Base-by-base conservation (phyloP, 1,284 basidiomycete species). In the Puccinia horiana region DNA sequence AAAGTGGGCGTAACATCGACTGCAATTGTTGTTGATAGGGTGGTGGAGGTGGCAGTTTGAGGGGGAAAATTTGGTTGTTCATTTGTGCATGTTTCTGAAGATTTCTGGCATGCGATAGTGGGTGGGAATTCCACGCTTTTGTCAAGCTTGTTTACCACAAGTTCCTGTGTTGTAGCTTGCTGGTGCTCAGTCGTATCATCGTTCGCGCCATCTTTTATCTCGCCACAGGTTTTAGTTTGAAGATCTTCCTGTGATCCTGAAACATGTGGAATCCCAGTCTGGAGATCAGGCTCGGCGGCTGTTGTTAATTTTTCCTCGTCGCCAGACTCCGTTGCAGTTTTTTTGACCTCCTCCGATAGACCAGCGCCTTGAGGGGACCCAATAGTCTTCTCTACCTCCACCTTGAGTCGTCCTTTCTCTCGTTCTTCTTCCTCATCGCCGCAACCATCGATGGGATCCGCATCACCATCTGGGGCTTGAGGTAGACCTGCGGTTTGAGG, bases 381-480 rank as follows among this genome's bases (percentile, higher is more conserved):
- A n/a, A 76, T 76, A 23, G 63, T 74, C n/a, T 74, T 11, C 23
- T 81, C 79, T 20, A 81, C 74, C 70, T 81, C 79, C 54, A 20
- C n/a, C 32, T 65, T 81, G 69, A 81, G 67, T n/a, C 56, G 63
- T 11, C 42, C 58, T 70, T 74, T 81, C 1, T 23, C 35, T n/a
- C 54, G n/a, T 63, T 73, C 70, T 42, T 32, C 49, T 63, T 81
- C 79, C 40, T 81, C 79, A 49, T 81, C 79, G 18, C 79, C 79
- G 26, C 79, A 74, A 12, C 79, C 79, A 74, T 81, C 79, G 42
- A 81, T 44, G n/a, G 63, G 52, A n/a, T 61, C 56, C 8, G 29
- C 52, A 20, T 81, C 70, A 63, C 32, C 44, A 35, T 73, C 69
- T n/a, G n/a, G n/a, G n/a, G n/a, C n/a, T n/a, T n/a, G n/a, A n/a